Evolutionary conservation across 2,329 filamentous ascomycete genomes (phyloP), one percentile per base, ranked within the genome.

Genomic region (Pseudocercospora pini-densiflorae): DNA sequence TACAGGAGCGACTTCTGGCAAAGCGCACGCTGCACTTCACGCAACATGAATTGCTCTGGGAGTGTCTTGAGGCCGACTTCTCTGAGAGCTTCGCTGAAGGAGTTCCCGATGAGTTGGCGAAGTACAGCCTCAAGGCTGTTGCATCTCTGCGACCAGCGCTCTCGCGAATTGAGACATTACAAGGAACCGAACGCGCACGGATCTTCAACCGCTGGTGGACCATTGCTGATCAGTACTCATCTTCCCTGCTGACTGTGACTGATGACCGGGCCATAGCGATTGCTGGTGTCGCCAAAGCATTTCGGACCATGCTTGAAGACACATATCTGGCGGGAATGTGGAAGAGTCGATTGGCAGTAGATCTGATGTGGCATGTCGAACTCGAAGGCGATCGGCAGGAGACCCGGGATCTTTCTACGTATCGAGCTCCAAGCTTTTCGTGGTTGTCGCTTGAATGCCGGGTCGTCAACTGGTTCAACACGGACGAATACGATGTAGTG

Each of bases 301-400:
- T 61, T 24, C 40, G 27, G n/a, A 3, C 9, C 10, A 12, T 51
- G 21, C n/a, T 61, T 1, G 5, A 51, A 23, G 59, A 62, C 21
- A 12, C n/a, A 16, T 62, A 62, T 36, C 19, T 53, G 24, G 59
- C 45, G 16, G 59, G 59, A 1, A 53, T 62, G 43, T 62, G 59
- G 59, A 29, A 49, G 14, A 53, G 16, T 21, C 43, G 59, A 7
- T 33, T 54, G 21, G 8, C 19, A 27, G 16, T 51, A n/a, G 59
- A 61, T 16, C 45, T 61, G 9, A 8, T 61, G n/a, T 61, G 59
- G 59, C 51, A 55, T 24, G 27, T 12, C 23, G 23, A 27, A 23
- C 51, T 6, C 5, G 51, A 55, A 55, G 51, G 16, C n/a, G 14
- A 16, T n/a, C 19, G 23, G 1, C 23, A n/a, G 14, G 19, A 16